Percentiles rank a stretch among this genome's conserved stretches.
phyloP scores from a whole-genome alignment of 108 stramenopile genomes.

The Ochromonas danica region DNA sequence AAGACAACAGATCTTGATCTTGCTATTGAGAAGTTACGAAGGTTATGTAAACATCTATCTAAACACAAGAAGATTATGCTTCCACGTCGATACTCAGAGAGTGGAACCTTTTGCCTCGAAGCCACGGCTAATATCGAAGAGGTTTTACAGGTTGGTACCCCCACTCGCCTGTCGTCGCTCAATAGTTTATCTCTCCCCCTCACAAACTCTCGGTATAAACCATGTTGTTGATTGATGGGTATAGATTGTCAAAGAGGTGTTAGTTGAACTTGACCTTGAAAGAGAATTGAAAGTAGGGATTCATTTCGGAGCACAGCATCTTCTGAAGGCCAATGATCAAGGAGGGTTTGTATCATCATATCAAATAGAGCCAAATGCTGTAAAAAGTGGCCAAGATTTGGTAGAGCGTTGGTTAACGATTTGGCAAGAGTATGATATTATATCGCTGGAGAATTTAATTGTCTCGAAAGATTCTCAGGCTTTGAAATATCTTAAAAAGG shows the following conservation, averaged over 20 bases:
- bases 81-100: background rate
- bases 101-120: background rate
- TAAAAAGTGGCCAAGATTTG: background rate
- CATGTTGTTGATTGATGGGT: too few relatives aligned
- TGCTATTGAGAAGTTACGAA: background rate
- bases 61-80: background rate
- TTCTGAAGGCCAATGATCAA: background rate
- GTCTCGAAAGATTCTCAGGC: background rate
- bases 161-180: too few relatives aligned
- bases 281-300: too few relatives aligned
- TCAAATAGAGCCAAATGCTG: background rate
- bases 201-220: too few relatives aligned
- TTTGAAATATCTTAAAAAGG: background rate
- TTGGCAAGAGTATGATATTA: constrained; percentile 10
- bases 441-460: background rate
- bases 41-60: background rate
- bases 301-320: too few relatives aligned
- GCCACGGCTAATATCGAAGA: background rate
- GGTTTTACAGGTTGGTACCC: too few relatives aligned
- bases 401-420: background rate
- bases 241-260: too few relatives aligned
- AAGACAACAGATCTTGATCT: background rate
- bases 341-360: background rate
- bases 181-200: too few relatives aligned
- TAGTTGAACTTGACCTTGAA: too few relatives aligned